phyloP scores from a whole-genome alignment of 805 yeast species.

The Diddensiella santjacobensis region DNA sequence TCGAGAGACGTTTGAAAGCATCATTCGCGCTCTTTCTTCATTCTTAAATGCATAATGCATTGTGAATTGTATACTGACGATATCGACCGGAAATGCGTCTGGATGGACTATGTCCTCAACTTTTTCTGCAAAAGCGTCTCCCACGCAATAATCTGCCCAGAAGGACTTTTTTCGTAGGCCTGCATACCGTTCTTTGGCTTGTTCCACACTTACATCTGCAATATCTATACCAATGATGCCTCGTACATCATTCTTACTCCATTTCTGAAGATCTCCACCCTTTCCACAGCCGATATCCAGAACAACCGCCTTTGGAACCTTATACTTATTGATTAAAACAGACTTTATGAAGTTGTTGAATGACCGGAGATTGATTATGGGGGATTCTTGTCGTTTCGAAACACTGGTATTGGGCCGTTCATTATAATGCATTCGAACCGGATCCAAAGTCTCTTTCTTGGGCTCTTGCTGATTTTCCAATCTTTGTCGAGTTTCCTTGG shows the following conservation, averaged over 20 bases:
- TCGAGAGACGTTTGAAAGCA: conserved; percentile 70
- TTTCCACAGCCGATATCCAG: conserved; percentile 95
- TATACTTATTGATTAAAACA: conserved; percentile 70
- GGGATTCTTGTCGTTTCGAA: conserved; percentile 65
- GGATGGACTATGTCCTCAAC: conserved; percentile 68
- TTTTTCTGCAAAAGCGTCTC: conserved; percentile 79
- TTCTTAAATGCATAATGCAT: conserved; percentile 91
- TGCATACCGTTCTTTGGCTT: conserved; percentile 74
- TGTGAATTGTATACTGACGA: conserved; percentile 88
- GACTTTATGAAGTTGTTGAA: conserved; percentile 92
- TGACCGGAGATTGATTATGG: conserved; percentile 78
- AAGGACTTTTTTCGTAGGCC: conserved; percentile 51
- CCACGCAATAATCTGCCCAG: conserved; percentile 82
- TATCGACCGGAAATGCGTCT: conserved; percentile 78
- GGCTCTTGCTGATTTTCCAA: conserved; percentile 14
- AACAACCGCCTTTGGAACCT: conserved; percentile 43
- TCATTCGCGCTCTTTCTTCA: conserved; percentile 69
- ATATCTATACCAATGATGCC: conserved; percentile 90
- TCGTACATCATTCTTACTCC: conserved; percentile 67
- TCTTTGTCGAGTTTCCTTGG: conserved; percentile 13
- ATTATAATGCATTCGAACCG: conserved; percentile 82
- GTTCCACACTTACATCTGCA: conserved; percentile 80
- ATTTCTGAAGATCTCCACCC: conserved; percentile 94
- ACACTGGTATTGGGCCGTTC: conserved; percentile 66
- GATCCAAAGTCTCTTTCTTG: conserved; percentile 25